These are phyloP conservation scores for Pseudogymnoascus pannorum DNA, from an alignment of 2,329 filamentous ascomycete species.

Conservation along the genomic window DNA sequence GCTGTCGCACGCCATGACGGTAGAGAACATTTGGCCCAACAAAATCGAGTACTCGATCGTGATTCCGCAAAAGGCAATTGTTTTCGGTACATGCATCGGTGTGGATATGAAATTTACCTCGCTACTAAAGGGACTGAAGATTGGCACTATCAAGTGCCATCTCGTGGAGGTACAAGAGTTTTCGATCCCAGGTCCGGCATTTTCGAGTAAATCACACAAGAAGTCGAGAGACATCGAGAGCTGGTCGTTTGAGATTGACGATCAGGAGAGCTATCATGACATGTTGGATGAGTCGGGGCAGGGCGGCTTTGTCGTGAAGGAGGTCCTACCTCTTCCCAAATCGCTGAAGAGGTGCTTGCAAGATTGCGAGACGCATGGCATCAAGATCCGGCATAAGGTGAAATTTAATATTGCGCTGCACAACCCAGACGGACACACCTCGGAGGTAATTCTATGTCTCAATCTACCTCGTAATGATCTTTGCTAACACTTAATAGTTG, in stretches of 20 bases:
- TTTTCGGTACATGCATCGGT: conserved; percentile 81
- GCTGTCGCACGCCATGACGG: conserved; percentile 81
- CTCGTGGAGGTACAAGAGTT: conserved; percentile 74
- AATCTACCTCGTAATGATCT: not conserved
- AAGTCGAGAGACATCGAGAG: conserved; percentile 55
- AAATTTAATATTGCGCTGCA: conserved; percentile 85
- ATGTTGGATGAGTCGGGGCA: conserved; percentile 61
- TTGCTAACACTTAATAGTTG: conserved; percentile 42
- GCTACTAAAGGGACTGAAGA: conserved; percentile 76
- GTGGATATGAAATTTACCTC: conserved; percentile 84
- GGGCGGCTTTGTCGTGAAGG: conserved; percentile 57
- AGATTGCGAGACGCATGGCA: conserved; percentile 79
- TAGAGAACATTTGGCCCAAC: conserved; percentile 96
- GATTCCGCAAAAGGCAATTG: conserved; percentile 87
- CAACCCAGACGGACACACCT: conserved; percentile 91
- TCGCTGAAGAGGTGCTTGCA: conserved; percentile 78
- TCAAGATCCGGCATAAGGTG: conserved; percentile 88
- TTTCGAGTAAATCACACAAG: conserved; percentile 50
- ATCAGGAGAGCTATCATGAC: conserved; percentile 60
- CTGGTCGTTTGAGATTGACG: conserved; percentile 48
- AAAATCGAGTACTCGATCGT: conserved; percentile 95
- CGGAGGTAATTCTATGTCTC: conserved; percentile 57
- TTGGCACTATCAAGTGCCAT: conserved; percentile 75
- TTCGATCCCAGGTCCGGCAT: conserved; percentile 40
- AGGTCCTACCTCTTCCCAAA: conserved; percentile 65